phyloP scores from a whole-genome alignment of 331 rosid genomes.

The Rosa hybrid region DNA sequence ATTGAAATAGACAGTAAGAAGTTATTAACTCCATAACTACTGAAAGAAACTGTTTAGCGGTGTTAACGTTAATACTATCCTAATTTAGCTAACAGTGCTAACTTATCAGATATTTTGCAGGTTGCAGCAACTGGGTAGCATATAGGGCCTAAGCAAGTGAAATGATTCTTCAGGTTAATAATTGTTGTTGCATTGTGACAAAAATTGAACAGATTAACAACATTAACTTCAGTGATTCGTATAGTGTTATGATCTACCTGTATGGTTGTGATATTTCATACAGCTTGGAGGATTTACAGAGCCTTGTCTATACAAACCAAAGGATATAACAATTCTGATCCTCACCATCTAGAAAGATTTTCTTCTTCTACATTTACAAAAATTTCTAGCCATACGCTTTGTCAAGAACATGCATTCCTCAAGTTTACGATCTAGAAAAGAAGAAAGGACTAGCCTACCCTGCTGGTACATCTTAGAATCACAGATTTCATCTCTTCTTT shows the following conservation, averaged over 20 bases:
- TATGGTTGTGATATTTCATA: neutral
- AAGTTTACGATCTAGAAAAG: neutral
- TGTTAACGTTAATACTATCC: no score
- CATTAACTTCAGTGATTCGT: neutral
- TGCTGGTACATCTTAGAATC: slow-evolving; percentile 68
- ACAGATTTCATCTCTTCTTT: slow-evolving; percentile 79
- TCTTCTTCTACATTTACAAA: neutral
- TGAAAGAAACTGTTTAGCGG: no score
- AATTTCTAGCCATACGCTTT: neutral
- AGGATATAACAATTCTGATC: slow-evolving; percentile 11
- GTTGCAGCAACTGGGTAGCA: neutral
- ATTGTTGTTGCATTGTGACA: neutral
- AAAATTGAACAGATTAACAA: neutral
- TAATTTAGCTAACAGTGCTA: neutral
- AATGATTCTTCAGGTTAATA: no score
- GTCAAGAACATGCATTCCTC: neutral
- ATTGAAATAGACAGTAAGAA: neutral
- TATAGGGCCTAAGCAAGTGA: no score
- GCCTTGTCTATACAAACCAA: slow-evolving; percentile 4
- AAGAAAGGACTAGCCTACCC: slow-evolving; percentile 53
- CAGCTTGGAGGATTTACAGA: slow-evolving; percentile 21
- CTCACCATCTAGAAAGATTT: neutral
- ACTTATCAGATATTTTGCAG: neutral
- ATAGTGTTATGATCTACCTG: neutral
- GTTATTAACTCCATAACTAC: neutral